Evolutionary conservation across 2,329 filamentous ascomycete genomes (phyloP).

Genomic region (Pyrenochaeta sp.): DNA sequence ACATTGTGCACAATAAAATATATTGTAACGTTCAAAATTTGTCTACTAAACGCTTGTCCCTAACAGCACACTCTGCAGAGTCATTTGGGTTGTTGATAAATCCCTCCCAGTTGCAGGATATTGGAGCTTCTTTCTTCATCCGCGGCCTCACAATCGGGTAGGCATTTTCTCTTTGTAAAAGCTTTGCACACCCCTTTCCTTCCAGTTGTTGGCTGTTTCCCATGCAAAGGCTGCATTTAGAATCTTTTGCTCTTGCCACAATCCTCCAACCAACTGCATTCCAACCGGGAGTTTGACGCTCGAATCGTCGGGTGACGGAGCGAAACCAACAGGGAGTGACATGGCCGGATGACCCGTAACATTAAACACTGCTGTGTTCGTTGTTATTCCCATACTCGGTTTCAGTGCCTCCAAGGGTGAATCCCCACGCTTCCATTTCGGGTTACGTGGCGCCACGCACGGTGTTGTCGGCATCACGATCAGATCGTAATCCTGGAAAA

Average conservation of each 20-base stretch:
- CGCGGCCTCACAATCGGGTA: neutral
- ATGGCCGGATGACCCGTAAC: constrained; percentile 44
- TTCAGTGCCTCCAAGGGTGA: constrained; percentile 38
- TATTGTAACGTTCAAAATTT: too few relatives aligned
- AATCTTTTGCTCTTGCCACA: constrained; percentile 49
- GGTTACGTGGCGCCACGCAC: constrained; percentile 32
- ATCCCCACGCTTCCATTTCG: constrained; percentile 35
- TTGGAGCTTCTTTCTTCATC: neutral
- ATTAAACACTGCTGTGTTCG: constrained; percentile 41
- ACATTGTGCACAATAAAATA: neutral
- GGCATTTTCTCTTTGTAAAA: neutral
- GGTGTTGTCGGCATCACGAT: constrained; percentile 53
- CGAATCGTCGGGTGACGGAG: constrained; percentile 28
- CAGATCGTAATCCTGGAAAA: constrained; percentile 49
- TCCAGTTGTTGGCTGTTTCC: constrained; percentile 41
- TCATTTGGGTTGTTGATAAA: neutral
- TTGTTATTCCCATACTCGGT: constrained; percentile 41
- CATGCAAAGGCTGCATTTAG: constrained; percentile 38
- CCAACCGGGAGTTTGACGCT: constrained; percentile 46
- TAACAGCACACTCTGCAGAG: neutral
- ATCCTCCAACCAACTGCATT: constrained; percentile 51
- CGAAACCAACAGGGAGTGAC: constrained; percentile 38
- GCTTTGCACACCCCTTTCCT: constrained; percentile 8
- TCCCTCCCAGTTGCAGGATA: neutral
- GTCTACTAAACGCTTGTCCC: neutral